Base-by-base conservation (phyloP, 805 yeast species). In the Schwanniomyces yamadae region DNA sequence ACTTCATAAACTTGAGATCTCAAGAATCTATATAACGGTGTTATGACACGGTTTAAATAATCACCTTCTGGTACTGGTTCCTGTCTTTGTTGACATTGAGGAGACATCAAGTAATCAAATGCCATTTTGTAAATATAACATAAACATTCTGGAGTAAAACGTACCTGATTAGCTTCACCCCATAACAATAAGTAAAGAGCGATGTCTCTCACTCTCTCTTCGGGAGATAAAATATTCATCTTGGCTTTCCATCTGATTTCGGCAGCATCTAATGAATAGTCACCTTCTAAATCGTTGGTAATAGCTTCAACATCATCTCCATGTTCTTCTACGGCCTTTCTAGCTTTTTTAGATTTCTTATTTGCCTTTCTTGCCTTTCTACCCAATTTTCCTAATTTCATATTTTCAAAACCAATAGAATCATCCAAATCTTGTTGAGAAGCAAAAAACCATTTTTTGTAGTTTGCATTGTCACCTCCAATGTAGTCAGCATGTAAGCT, bases 101-200 rank as follows among this genome's bases (percentile, higher is more conserved):
- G 95, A 37, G 96, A 86, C 44, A 77, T 68, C 59, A 88, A 73
- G 67, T 93, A 90, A 66, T 93, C 99, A 48, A 76, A 75, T 40
- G 97, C 96, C 63, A 95, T 86, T 73, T 95, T 91, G 78, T 81
- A 95, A 56, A 93, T 82, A 76, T 85, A 93, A 77, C 96, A 87
- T 45, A 93, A 69, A 68, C 84, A 76, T 73, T 89, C 97, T 5
- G 84, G 77, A 38, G 93, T 84, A 70, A 93, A 93, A 66, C 99
- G 84, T 40, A 91, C 95, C 71, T 85, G 93, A 65, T 85, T 85
- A 23, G 93, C 90, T 69, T 85, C 95, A 71, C 95, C 95, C 95
- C 95, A 85, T 50, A 83, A 64, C 52, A 85, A 69, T 42, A 85
- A 68, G 65, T 84, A 85, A 44, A 85, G 67, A 10, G 90, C 82